Conservation (phyloP, 768 basidiomycete species). For the Lentinula guzmanii region DNA sequence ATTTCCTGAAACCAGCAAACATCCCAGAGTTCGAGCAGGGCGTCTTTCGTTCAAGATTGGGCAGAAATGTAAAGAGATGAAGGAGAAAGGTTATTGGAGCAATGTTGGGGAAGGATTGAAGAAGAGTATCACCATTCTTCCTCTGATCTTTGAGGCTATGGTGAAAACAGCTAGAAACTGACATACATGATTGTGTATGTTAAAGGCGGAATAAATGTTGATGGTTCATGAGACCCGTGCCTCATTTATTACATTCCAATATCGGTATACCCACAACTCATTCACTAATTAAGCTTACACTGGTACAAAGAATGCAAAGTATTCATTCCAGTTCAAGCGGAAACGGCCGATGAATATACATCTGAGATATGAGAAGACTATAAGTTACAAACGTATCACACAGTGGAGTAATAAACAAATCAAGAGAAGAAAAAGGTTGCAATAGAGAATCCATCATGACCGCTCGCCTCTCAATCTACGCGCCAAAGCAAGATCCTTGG, state of each 20-base stretch:
- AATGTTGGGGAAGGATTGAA: not conserved
- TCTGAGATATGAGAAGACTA: too few species aligned
- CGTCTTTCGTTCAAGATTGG: not conserved
- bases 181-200: not conserved
- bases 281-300: too few species aligned
- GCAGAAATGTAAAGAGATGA: not conserved
- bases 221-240: too few species aligned
- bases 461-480: constrained; percentile 77
- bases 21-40: not conserved
- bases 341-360: too few species aligned
- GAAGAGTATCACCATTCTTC: not conserved
- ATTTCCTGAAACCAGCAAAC: not conserved
- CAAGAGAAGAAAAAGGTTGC: constrained; percentile 8
- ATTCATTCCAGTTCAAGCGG: too few species aligned
- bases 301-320: too few species aligned
- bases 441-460: constrained; percentile 33
- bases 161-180: not conserved
- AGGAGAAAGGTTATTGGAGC: not conserved
- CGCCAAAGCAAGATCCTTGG: constrained; percentile 80
- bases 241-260: too few species aligned
- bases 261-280: too few species aligned
- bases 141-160: constrained; percentile 1
- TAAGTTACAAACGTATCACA: not conserved
- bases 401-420: constrained; percentile 8
- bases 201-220: too few species aligned